Conservation (phyloP, 202 grass and related monocot species). For the Saccharum hybrid region DNA sequence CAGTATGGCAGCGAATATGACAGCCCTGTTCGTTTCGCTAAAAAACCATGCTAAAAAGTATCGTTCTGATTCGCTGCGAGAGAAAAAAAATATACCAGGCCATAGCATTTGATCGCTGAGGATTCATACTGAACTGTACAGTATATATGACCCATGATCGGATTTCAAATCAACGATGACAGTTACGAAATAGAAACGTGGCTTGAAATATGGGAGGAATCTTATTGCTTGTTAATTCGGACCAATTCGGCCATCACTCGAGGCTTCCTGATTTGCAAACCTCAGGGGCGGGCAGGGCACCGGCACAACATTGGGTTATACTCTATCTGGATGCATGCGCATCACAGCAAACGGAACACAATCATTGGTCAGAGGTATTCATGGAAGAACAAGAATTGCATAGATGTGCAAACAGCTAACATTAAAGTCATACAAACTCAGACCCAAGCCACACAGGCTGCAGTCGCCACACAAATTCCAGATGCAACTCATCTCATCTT, state of each 20-base stretch:
- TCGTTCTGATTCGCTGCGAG: too few species aligned
- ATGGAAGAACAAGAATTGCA: too few species aligned
- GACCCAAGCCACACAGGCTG: not conserved
- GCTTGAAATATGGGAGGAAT: not conserved
- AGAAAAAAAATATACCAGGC: too few species aligned
- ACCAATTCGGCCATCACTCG: not conserved
- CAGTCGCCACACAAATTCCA: constrained; percentile 25
- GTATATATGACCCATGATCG: not conserved
- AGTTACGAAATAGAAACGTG: not conserved
- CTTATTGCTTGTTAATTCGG: not conserved
- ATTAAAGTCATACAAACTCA: constrained; percentile 11
- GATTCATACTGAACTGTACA: not conserved
- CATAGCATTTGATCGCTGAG: not conserved
- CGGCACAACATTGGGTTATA: not conserved
- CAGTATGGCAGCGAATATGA: too few species aligned
- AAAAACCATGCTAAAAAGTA: too few species aligned
- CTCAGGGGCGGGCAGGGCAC: not conserved
- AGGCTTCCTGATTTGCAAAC: not conserved
- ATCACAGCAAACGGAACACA: not conserved
- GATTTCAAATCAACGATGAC: not conserved
- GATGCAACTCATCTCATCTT: constrained; percentile 16
- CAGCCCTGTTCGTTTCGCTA: too few species aligned
- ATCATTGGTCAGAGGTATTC: constrained; percentile 11
- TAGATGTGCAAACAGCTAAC: constrained; percentile 40
- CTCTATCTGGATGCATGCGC: not conserved